These are phyloP conservation scores for Galerina sulciceps DNA, from an alignment of 768 basidiomycete genomes.

Conservation along the genomic window DNA sequence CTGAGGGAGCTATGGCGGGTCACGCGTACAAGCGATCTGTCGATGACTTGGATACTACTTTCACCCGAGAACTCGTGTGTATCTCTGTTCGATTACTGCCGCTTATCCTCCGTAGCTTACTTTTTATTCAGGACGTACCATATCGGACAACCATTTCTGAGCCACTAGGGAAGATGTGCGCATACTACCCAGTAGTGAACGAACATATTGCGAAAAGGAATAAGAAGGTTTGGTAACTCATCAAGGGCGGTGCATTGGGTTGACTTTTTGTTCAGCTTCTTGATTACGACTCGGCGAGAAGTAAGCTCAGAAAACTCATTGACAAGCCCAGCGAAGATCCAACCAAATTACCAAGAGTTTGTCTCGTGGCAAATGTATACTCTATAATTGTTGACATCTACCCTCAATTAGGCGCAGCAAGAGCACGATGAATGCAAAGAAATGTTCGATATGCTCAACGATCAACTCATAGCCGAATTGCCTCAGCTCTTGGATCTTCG, in stretches of 20 bases:
- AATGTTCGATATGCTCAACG: conserved; percentile 91
- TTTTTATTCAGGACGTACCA: conserved; percentile 74
- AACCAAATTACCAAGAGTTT: conserved; percentile 83
- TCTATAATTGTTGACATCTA: background rate
- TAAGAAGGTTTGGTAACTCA: conserved; percentile 73
- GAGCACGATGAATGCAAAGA: conserved; percentile 96
- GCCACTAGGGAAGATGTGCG: conserved; percentile 95
- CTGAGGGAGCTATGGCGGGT: conserved; percentile 95
- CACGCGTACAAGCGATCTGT: conserved; percentile 96
- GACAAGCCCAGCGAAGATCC: conserved; percentile 95
- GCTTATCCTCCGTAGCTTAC: background rate
- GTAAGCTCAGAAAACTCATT: conserved; percentile 84
- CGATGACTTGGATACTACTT: conserved; percentile 87
- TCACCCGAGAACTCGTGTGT: conserved; percentile 84
- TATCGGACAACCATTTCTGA: conserved; percentile 95
- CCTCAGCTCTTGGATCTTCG: conserved; percentile 93
- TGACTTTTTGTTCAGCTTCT: conserved; percentile 60
- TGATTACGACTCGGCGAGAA: conserved; percentile 93
- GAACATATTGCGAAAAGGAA: conserved; percentile 93
- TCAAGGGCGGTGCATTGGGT: background rate
- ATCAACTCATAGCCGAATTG: conserved; percentile 88
- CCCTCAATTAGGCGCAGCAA: conserved; percentile 76
- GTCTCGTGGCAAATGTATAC: conserved; percentile 10
- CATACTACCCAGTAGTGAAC: conserved; percentile 92
- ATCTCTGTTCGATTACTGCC: background rate